phyloP scores from a whole-genome alignment of 805 yeast genomes.

The Wickerhamomyces hampshirensis region DNA sequence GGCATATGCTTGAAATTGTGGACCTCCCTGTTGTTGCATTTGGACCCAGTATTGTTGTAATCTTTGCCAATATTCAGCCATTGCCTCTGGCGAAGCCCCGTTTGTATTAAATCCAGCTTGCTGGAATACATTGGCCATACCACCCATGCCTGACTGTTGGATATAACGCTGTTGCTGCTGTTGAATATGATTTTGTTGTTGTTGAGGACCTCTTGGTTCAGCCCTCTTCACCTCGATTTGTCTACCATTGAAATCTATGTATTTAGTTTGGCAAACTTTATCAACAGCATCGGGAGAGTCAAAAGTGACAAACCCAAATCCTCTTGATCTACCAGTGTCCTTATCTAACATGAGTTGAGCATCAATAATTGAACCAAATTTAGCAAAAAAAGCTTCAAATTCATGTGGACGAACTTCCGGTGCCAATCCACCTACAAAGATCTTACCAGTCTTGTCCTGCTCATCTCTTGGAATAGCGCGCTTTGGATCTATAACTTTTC shows the following conservation, averaged over 20 bases:
- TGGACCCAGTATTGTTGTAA: constrained; percentile 62
- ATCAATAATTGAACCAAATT: constrained; percentile 88
- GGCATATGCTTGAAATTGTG: constrained; percentile 32
- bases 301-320: constrained; percentile 94
- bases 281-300: constrained; percentile 95
- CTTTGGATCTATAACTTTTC: constrained; percentile 95
- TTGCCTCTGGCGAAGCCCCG: constrained; percentile 42
- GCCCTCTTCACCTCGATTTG: constrained; percentile 82
- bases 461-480: constrained; percentile 97
- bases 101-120: constrained; percentile 1
- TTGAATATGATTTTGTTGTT: constrained; percentile 32
- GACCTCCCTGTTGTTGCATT: constrained; percentile 38
- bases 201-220: constrained; percentile 72
- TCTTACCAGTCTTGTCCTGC: constrained; percentile 94
- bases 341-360: constrained; percentile 97
- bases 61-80: constrained; percentile 60
- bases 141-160: constrained; percentile 21
- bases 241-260: constrained; percentile 79
- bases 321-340: constrained; percentile 95
- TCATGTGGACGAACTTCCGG: constrained; percentile 90
- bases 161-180: constrained; percentile 24
- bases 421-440: constrained; percentile 95
- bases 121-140: constrained; percentile 14
- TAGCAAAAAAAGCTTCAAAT: constrained; percentile 78
- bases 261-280: constrained; percentile 75